Percentiles rank a stretch among this genome's conserved stretches.
Conservation (phyloP, 2,329 filamentous ascomycete species). For the Colletotrichum graminicola region DNA sequence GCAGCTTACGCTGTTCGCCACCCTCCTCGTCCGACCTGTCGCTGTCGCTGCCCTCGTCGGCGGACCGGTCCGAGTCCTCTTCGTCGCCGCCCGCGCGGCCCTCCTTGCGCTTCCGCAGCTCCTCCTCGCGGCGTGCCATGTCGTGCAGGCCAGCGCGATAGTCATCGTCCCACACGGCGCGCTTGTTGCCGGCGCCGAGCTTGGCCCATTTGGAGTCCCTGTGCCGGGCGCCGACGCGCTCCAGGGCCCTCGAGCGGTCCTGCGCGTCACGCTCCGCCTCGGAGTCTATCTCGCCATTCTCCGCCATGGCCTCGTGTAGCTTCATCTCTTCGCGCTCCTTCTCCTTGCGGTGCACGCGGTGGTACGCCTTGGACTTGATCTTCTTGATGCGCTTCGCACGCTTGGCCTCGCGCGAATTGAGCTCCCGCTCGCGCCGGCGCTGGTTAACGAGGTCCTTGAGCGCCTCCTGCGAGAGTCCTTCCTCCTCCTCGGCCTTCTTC, state of each 20-base stretch:
- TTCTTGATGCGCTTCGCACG: constrained; percentile 95
- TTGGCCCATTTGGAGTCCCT: constrained; percentile 94
- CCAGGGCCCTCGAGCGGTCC: constrained; percentile 83
- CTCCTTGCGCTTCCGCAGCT: constrained; percentile 82
- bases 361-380: constrained; percentile 97
- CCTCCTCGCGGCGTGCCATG: constrained; percentile 85
- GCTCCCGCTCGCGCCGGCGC: constrained; percentile 83
- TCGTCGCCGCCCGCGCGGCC: constrained; percentile 68
- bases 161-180: constrained; percentile 89
- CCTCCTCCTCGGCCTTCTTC: constrained; percentile 74
- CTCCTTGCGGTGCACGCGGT: constrained; percentile 89
- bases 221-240: constrained; percentile 87
- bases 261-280: constrained; percentile 73
- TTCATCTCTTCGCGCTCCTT: constrained; percentile 66
- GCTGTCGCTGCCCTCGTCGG: constrained; percentile 66
- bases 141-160: constrained; percentile 82
- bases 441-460: constrained; percentile 79
- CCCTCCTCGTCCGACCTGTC: constrained; percentile 66
- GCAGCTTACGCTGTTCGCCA: constrained; percentile 52
- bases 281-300: constrained; percentile 72
- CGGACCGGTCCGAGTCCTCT: constrained; percentile 60
- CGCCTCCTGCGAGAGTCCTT: constrained; percentile 78
- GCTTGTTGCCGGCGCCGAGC: constrained; percentile 80
- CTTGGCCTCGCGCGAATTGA: constrained; percentile 89
- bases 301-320: constrained; percentile 64